A percentile compares a stretch with the other conserved stretches of the same genome.
phyloP scores from a whole-genome alignment of 2,329 filamentous ascomycete genomes.

The Exophiala calicioides region DNA sequence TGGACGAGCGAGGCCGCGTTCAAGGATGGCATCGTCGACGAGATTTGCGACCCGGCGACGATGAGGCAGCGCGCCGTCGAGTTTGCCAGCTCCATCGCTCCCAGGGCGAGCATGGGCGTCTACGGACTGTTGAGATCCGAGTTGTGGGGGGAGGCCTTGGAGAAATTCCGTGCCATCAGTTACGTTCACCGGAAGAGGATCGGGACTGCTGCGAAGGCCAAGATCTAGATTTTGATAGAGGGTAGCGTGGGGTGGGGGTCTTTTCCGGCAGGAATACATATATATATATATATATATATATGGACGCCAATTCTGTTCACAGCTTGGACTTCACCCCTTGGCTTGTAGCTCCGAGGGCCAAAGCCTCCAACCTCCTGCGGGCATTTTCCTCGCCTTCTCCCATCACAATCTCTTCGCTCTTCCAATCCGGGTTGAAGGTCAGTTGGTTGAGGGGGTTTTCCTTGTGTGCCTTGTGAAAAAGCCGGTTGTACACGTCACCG shows the following conservation, averaged over 20 bases:
- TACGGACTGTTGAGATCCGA: conserved; percentile 56
- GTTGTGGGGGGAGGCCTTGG: conserved; percentile 56
- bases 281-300: background rate
- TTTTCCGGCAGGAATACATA: no score
- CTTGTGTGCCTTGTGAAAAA: conserved; percentile 54
- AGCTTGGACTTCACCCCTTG: conserved; percentile 19
- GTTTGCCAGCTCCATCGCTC: conserved; percentile 46
- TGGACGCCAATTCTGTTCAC: conserved; percentile 19
- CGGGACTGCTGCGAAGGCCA: conserved; percentile 49
- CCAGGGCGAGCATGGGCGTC: conserved; percentile 44
- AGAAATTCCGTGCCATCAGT: conserved; percentile 54
- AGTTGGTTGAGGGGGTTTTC: conserved; percentile 53
- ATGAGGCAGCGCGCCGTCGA: conserved; percentile 52
- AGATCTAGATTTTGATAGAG: conserved; percentile 42
- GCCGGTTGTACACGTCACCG: conserved; percentile 56
- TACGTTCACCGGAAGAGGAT: conserved; percentile 54
- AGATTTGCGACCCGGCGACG: conserved; percentile 49
- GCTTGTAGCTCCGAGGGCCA: conserved; percentile 25
- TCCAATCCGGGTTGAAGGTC: conserved; percentile 54
- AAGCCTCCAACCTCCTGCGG: conserved; percentile 24
- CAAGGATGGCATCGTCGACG: conserved; percentile 57
- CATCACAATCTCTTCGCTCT: conserved; percentile 52
- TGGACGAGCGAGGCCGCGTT: conserved; percentile 57
- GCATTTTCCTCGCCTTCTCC: conserved; percentile 44
- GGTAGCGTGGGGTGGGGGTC: no score